Conservation (phyloP, 2,329 filamentous ascomycete species). For the Rhynchosporium secalis region DNA sequence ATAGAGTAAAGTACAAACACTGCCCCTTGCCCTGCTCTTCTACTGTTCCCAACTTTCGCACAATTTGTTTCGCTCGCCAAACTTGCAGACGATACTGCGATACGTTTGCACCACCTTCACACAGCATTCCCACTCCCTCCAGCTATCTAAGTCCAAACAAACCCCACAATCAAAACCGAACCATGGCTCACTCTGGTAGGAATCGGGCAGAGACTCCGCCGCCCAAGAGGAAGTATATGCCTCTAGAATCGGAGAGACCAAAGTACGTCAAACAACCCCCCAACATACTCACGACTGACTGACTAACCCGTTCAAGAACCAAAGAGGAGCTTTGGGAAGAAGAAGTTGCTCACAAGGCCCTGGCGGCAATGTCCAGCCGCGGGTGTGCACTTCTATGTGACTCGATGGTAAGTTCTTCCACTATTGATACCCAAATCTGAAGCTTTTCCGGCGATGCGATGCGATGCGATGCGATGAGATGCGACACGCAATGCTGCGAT, state of each 20-base stretch:
- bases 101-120: neutral
- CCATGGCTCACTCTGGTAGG: neutral
- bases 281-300: neutral
- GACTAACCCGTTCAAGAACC: neutral
- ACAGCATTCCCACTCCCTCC: neutral
- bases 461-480: too few relatives aligned
- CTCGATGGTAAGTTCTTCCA: neutral
- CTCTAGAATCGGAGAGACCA: conserved; percentile 1
- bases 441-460: neutral
- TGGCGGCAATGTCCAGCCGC: neutral
- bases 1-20: neutral
- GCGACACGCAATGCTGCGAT: too few relatives aligned
- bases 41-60: neutral
- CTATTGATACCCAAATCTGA: neutral
- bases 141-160: neutral
- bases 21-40: neutral
- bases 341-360: neutral
- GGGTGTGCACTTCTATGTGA: neutral
- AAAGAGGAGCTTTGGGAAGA: neutral
- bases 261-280: neutral
- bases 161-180: neutral
- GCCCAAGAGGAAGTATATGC: neutral
- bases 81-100: neutral
- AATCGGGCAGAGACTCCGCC: neutral
- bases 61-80: neutral